Evolutionary conservation across 352 stramenopile species (phyloP), one percentile per base, ranked within the genome.

Genomic region (Phytophthora cryptogea): DNA sequence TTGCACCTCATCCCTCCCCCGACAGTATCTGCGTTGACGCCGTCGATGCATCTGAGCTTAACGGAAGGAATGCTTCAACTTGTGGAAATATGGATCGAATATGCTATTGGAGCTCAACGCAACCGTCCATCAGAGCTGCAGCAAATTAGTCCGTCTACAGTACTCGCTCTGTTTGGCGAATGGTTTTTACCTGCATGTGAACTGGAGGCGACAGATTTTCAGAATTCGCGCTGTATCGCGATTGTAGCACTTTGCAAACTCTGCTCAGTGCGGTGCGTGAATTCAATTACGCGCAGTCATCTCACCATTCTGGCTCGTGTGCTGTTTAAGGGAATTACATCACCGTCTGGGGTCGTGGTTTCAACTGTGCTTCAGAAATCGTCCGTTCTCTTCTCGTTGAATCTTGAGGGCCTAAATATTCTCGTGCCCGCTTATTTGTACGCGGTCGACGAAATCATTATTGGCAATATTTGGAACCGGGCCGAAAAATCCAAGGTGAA

Each of bases 111-210:
- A 56, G 76, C 75, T 31, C 74, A 78, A 46, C 81, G 82, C 5
- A 64, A 44, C 23, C 78, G 68, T 0, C 76, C 82, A 4, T 89
- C 82, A 2, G 69, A 75, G 8, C 55, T 93, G 41, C 79, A 81
- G 10, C 77, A 76, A 47, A 92, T 95, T 48, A 90, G 83, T 48
- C 86, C 86, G 7, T 94, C 84, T 6, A 95, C 86, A 2, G 59
- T 95, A 30, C 69, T 94, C 17, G 85, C 84, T n/a, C 63, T 95
- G 7, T 93, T 94, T 54, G 84, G 84, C 5, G 84, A 95, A 43
- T 95, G 86, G 86, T 93, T 95, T 44, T 53, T 95, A 20, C 84
- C 85, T 6, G 81, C 83, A n/a, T 95, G 86, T 43, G 86, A 95
- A 42, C 54, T 91, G 4, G 79, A 90, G 33, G 67, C 68, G 28